phyloP scores from a whole-genome alignment of 164 flowering plant genomes.

The Warburgia ugandensis region DNA sequence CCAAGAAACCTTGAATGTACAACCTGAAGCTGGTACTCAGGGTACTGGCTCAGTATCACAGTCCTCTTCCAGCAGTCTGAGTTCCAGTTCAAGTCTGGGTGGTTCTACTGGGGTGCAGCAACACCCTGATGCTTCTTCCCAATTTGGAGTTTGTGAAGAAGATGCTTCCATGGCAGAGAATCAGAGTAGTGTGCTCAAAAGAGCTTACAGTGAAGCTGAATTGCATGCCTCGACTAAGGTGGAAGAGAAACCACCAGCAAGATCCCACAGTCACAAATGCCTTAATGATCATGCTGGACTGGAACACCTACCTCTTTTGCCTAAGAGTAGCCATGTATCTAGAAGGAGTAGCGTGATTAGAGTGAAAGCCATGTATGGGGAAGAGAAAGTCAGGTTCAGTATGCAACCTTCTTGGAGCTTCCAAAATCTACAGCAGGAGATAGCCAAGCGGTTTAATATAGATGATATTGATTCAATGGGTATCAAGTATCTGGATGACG shows the following conservation, averaged over 20 bases:
- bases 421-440: conserved; percentile 48
- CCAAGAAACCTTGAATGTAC: conserved; percentile 17
- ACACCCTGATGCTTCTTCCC: conserved; percentile 10
- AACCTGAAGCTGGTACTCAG: conserved; percentile 14
- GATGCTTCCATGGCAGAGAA: conserved; percentile 25
- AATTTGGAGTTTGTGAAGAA: conserved; percentile 18
- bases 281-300: conserved; percentile 22
- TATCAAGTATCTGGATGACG: conserved; percentile 82
- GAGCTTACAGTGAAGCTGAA: conserved; percentile 46
- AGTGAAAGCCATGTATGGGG: conserved; percentile 60
- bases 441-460: conserved; percentile 48
- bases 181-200: conserved; percentile 28
- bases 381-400: conserved; percentile 64
- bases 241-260: conserved; percentile 29
- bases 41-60: conserved; percentile 37
- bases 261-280: conserved; percentile 48
- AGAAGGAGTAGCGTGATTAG: conserved; percentile 23
- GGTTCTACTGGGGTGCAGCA: conserved; percentile 37
- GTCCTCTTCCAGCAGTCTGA: conserved; percentile 60
- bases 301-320: conserved; percentile 27
- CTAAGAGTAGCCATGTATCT: conserved; percentile 11
- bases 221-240: conserved; percentile 26
- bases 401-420: conserved; percentile 48
- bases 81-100: conserved; percentile 50
- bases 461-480: conserved; percentile 33